Evolutionary conservation across 345 rosid species (phyloP), one percentile per base, ranked within the genome.

Genomic region (Murraya koenigii): DNA sequence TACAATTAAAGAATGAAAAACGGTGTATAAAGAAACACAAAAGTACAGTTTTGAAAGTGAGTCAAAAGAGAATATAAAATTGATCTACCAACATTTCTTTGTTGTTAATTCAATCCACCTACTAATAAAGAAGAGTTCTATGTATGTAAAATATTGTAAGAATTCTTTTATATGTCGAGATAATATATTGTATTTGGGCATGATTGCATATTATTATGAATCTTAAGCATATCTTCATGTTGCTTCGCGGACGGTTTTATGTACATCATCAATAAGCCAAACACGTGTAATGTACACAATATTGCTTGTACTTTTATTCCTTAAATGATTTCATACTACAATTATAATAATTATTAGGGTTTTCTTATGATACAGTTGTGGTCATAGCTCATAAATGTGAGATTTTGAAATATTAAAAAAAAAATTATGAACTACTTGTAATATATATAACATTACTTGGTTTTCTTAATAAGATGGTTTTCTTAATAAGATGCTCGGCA

Each of bases 61-160:
- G 33, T 41, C 32, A 70, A 71, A 23, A 1, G 52, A 0, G 41
- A 70, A 17, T 70, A 70, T 28, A 52, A 70, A 71, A 55, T 55
- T 54, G 11, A 5, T 71, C 30, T 33, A 55, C 64, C 75, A 33
- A 55, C 22, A 32, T 71, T 71, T 55, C 2, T n/a, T n/a, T 66
- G 63, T 56, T 35, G 64, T 71, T 23, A 23, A 33, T 71, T 71
- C 20, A 32, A 71, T 71, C 49, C 75, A 22, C 75, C 47, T 32
- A 54, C 41, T 49, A 6, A 30, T 11, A 54, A 33, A 32, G 23
- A 26, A 69, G 52, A 67, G 19, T 33, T 65, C 35, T 44, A 17
- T 15, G 49, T 44, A 3, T 11, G 49, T 44, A 11, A 44, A 44
- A 44, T 44, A 44, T 11, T 44, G 49, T 13, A 44, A 44, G 49